A percentile compares a stretch with the other conserved stretches of the same genome.
phyloP scores from a whole-genome alignment of 768 basidiomycete species.

The Psilocybe azurescens region DNA sequence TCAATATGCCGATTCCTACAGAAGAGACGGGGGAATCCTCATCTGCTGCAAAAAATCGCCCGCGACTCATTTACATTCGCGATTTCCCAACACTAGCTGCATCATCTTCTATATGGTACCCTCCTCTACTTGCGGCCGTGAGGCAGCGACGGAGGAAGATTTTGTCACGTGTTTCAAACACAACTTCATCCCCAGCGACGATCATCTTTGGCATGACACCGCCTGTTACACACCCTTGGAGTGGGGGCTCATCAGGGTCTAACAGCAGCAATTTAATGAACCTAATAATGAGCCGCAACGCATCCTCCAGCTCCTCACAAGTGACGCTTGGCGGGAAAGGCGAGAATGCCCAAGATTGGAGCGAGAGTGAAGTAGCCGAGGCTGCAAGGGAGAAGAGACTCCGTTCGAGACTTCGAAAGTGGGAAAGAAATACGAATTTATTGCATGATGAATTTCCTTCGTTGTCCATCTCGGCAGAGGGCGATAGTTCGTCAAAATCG shows the following conservation, averaged over 20 bases:
- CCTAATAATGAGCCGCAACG: conserved; percentile 49
- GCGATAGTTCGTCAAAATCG: conserved; percentile 42
- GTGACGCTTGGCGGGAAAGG: conserved; percentile 36
- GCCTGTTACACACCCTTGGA: conserved; percentile 58
- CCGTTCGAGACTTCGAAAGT: conserved; percentile 70
- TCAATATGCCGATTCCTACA: conserved; percentile 58
- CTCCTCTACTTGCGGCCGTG: conserved; percentile 79
- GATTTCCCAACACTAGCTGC: conserved; percentile 80
- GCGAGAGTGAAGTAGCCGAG: conserved; percentile 69
- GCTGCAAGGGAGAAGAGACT: conserved; percentile 75
- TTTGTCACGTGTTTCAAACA: conserved; percentile 61
- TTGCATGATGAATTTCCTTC: conserved; percentile 70
- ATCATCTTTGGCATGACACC: conserved; percentile 92
- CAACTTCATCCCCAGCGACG: conserved; percentile 71
- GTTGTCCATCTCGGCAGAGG: conserved; percentile 46
- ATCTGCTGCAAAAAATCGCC: conserved; percentile 32
- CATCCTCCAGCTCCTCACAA: conserved; percentile 34
- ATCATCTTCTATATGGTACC: conserved; percentile 80
- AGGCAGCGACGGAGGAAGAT: conserved; percentile 74
- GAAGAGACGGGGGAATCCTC: conserved; percentile 7
- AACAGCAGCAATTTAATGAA: conserved; percentile 45
- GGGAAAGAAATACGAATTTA: conserved; percentile 68
- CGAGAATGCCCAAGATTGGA: conserved; percentile 51
- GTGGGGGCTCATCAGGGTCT: conserved; percentile 30
- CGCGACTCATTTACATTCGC: conserved; percentile 84